phyloP scores from a whole-genome alignment of 2,329 filamentous ascomycete genomes.

The Fusarium drepaniforme region DNA sequence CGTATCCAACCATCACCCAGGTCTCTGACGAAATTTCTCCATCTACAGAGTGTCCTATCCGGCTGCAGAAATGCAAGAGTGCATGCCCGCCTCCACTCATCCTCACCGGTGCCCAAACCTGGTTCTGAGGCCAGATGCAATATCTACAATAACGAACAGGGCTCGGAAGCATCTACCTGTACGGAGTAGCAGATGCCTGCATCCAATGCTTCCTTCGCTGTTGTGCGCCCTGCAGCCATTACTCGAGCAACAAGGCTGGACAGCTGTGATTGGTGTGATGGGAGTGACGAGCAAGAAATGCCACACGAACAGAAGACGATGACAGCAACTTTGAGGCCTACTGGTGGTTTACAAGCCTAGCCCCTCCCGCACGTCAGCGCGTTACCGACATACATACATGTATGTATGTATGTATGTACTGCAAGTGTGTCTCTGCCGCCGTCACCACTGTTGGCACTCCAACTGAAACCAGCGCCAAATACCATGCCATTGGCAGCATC shows the following conservation, averaged over 20 bases:
- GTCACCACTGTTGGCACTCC: conserved; percentile 3
- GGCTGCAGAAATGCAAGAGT: neutral
- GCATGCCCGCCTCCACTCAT: neutral
- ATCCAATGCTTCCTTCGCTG: conserved; percentile 5
- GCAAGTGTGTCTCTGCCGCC: neutral
- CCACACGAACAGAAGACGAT: neutral
- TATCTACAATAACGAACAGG: neutral
- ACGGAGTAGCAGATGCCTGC: neutral
- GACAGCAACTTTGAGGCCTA: neutral
- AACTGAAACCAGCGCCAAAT: conserved; percentile 10
- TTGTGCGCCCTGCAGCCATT: neutral
- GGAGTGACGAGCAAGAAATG: neutral
- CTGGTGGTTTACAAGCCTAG: neutral
- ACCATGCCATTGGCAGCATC: conserved; percentile 11
- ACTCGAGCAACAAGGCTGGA: neutral
- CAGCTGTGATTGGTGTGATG: neutral
- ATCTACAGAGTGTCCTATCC: neutral
- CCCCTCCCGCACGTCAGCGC: neutral
- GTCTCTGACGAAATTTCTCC: neutral
- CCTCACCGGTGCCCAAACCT: conserved; percentile 24
- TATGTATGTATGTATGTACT: neutral
- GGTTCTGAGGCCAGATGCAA: conserved; percentile 11
- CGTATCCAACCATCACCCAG: neutral
- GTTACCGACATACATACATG: neutral
- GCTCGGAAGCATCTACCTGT: neutral